These are phyloP conservation scores for Clonostachys byssicola DNA, from an alignment of 2,329 filamentous ascomycete genomes.

Conservation along the genomic window DNA sequence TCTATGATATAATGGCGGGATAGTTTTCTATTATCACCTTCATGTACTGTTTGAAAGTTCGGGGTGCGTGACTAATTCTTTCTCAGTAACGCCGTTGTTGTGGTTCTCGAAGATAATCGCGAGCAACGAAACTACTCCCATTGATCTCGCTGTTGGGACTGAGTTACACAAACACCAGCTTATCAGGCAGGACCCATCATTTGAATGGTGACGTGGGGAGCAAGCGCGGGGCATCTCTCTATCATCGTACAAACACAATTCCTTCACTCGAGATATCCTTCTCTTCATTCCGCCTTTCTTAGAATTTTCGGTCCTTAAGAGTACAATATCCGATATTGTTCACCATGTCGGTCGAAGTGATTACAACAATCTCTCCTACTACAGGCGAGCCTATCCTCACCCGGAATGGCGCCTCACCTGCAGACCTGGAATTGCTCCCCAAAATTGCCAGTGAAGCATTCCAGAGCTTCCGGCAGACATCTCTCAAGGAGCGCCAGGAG, in stretches of 20 bases:
- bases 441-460: conserved; percentile 71
- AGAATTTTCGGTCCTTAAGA: neutral
- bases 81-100: too few relatives aligned
- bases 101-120: too few relatives aligned
- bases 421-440: conserved; percentile 70
- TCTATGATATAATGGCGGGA: too few relatives aligned
- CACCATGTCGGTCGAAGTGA: conserved; percentile 59
- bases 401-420: conserved; percentile 66
- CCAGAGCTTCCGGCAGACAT: conserved; percentile 69
- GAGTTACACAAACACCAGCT: too few relatives aligned
- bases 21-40: too few relatives aligned
- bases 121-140: too few relatives aligned
- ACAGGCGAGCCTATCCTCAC: conserved; percentile 83
- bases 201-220: conserved; percentile 15
- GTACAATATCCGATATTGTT: neutral
- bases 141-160: too few relatives aligned
- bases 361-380: conserved; percentile 82
- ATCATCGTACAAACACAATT: neutral
- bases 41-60: too few relatives aligned
- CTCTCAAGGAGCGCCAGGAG: conserved; percentile 69
- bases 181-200: too few relatives aligned
- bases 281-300: conserved; percentile 7
- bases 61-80: too few relatives aligned
- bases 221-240: conserved; percentile 2
- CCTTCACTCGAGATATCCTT: conserved; percentile 6